Conservation (phyloP, 1,284 basidiomycete genomes). For the Ganoderma meredithae region DNA sequence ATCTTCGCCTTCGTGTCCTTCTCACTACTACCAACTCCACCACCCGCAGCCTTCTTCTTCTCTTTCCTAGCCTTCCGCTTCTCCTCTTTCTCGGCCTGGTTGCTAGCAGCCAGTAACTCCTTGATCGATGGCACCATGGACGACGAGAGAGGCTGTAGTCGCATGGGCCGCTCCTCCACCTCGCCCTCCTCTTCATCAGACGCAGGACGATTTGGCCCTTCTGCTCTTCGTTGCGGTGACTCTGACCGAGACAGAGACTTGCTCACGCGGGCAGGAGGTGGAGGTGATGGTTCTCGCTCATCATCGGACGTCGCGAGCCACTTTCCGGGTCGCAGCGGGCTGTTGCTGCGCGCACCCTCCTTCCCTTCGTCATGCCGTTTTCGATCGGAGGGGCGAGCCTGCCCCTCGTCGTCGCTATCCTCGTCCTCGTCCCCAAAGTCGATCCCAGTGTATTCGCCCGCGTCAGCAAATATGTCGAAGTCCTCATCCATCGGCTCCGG, state of each 20-base stretch:
- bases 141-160: constrained; percentile 74
- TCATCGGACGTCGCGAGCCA: constrained; percentile 36
- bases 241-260: neutral
- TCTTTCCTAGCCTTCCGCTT: constrained; percentile 78
- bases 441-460: constrained; percentile 83
- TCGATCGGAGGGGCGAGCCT: neutral
- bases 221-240: constrained; percentile 26
- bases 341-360: constrained; percentile 21
- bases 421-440: constrained; percentile 67
- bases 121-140: constrained; percentile 83
- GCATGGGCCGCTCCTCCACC: constrained; percentile 47
- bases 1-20: constrained; percentile 49
- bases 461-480: constrained; percentile 86
- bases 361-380: constrained; percentile 21
- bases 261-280: constrained; percentile 7
- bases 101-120: constrained; percentile 80
- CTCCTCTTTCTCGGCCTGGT: constrained; percentile 65
- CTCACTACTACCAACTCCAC: constrained; percentile 26
- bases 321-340: constrained; percentile 23
- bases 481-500: constrained; percentile 55
- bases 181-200: constrained; percentile 35
- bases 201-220: constrained; percentile 22
- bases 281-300: constrained; percentile 23
- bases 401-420: constrained; percentile 15
- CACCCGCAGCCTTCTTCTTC: constrained; percentile 58